Evolutionary conservation across 768 basidiomycete genomes (phyloP).

Genomic region (Russula emetica): DNA sequence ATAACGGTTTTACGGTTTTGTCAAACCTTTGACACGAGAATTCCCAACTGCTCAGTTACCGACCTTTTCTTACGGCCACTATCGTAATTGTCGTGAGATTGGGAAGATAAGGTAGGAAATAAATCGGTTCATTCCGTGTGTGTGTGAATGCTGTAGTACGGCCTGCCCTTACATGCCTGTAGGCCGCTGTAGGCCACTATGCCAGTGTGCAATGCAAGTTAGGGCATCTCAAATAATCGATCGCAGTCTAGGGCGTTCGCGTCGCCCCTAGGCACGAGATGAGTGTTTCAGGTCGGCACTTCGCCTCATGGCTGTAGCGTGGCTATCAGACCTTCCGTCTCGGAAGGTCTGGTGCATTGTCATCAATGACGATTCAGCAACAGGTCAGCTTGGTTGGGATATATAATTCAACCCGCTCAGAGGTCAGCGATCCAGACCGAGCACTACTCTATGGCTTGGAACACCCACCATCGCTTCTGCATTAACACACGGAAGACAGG

Average conservation of each 20-base stretch:
- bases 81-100: background rate
- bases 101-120: background rate
- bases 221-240: background rate
- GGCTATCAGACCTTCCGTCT: background rate
- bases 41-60: background rate
- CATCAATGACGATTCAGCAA: background rate
- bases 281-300: background rate
- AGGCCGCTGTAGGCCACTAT: background rate
- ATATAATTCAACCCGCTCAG: background rate
- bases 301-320: constrained; percentile 1
- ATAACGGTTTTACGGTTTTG: too few relatives aligned
- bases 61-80: background rate
- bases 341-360: background rate
- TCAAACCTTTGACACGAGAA: background rate
- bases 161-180: background rate
- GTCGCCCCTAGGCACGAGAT: constrained; percentile 10
- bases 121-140: background rate
- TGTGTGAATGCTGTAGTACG: background rate
- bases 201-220: background rate
- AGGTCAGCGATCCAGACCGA: background rate
- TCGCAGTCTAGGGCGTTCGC: background rate
- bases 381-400: too few relatives aligned
- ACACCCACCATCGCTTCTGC: background rate
- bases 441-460: background rate
- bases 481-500: background rate